A percentile compares a stretch with the other conserved stretches of the same genome.
Evolutionary conservation across 202 grass and related monocot genomes (phyloP).

Genomic region (Schoenoplectus tabernaemontani): DNA sequence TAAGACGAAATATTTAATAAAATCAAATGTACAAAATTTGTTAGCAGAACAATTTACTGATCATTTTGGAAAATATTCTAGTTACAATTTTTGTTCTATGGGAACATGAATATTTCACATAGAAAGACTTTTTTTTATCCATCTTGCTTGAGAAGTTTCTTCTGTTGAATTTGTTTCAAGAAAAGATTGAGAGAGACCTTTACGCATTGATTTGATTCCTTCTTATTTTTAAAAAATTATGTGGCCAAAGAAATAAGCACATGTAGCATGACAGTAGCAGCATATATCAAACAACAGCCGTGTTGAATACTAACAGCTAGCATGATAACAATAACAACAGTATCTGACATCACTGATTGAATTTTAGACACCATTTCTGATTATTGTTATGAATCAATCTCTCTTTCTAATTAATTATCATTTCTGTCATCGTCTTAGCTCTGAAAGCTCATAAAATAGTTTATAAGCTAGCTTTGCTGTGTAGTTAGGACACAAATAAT

Average conservation of each 20-base stretch:
- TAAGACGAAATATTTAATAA: not conserved
- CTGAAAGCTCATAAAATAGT: no score
- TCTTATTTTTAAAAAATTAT: not conserved
- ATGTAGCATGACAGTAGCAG: not conserved
- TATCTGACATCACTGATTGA: not conserved
- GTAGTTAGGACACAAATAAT: not conserved
- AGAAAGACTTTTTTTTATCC: not conserved
- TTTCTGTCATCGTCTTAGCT: not conserved
- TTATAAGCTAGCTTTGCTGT: not conserved
- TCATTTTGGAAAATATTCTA: no score
- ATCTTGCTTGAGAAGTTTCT: not conserved
- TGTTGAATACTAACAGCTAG: not conserved
- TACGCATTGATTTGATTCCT: not conserved
- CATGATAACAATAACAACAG: not conserved
- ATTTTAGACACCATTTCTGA: not conserved
- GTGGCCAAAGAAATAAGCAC: not conserved
- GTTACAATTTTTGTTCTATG: not conserved
- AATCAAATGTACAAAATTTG: not conserved
- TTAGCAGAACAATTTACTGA: no score
- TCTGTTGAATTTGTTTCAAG: not conserved
- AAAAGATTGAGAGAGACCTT: not conserved
- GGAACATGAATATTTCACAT: not conserved
- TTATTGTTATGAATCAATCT: not conserved
- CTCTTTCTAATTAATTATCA: not conserved
- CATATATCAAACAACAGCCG: not conserved